Evolutionary conservation across 176 grass and related monocot genomes (phyloP).

Genomic region (Zoysia pacifica): DNA sequence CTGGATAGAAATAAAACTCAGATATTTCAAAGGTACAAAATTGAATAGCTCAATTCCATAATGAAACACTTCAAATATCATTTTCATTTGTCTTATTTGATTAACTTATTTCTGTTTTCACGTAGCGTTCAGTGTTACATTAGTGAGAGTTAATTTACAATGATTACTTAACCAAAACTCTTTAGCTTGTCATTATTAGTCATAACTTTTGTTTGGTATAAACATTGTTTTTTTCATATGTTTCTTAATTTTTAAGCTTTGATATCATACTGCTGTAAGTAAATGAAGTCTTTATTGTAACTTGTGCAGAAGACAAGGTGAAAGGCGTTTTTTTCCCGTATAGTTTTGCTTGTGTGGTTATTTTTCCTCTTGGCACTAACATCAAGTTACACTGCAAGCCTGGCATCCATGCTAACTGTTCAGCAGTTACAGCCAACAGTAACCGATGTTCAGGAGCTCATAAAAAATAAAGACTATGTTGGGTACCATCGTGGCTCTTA

Average conservation of each 20-base stretch:
- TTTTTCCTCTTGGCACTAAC: conserved; percentile 51
- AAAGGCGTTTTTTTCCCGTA: conserved; percentile 37
- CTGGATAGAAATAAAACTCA: not conserved
- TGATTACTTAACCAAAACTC: too few relatives aligned
- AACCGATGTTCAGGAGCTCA: conserved; percentile 48
- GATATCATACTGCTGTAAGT: not conserved
- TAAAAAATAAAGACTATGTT: conserved; percentile 39
- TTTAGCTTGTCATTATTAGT: too few relatives aligned
- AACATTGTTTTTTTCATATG: not conserved
- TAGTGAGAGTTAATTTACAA: too few relatives aligned
- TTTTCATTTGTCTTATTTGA: not conserved
- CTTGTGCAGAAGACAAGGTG: conserved; percentile 33
- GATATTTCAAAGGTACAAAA: not conserved
- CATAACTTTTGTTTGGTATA: not conserved
- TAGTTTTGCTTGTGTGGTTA: conserved; percentile 59
- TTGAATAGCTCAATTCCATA: not conserved
- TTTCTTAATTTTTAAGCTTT: not conserved
- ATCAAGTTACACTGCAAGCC: conserved; percentile 64
- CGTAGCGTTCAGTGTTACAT: not conserved
- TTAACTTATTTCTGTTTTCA: not conserved
- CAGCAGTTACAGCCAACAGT: conserved; percentile 49
- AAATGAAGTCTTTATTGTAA: not conserved
- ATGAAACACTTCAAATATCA: not conserved
- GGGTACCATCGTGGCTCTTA: conserved; percentile 44
- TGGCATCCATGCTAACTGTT: conserved; percentile 61